Base-by-base conservation (phyloP, 164 flowering plant genomes). In the Saururus chinensis region DNA sequence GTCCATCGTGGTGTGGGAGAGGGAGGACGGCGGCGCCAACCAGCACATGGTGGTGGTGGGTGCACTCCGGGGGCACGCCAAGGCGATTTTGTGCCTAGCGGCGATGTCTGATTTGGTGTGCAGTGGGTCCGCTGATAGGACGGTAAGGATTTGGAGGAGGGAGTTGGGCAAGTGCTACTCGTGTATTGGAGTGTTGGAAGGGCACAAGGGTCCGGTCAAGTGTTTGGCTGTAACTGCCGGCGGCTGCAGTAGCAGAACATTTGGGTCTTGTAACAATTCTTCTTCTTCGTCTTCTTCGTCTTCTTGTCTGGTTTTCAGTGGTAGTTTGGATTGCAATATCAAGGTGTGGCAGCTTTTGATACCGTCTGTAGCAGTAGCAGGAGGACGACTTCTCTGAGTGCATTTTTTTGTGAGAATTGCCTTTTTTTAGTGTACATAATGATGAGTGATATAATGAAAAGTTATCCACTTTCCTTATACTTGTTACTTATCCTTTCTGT, bases 91-190 rank as follows among this genome's bases (percentile, higher is more conserved):
- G 71, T 87, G 96, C 71, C 73, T 92, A 72, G 71, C 76, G 4
- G 72, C 76, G 51, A 85, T 77, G 53, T 66, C 66, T 4, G 84
- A 19, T 49, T 63, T 89, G 68, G 56, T 92, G 8, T 82, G 72
- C 40, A 89, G 96, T 69, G 98, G 98, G 21, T 92, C 98, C 0
- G 93, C 95, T 13, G 98, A 89, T 62, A 75, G 73, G 53, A 92
- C 87, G 0, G 71, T 92, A 0, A 79, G 96, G 67, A 69, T 92
- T 20, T 92, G 98, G 98, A 67, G 65, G 56, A 79, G 79, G 57
- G 74, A 77, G n/a, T 35, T 17, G 63, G 81, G 66, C 19, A 49
- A 68, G 19, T 59, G 63, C 51, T 81, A 80, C 66, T 63, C 71
- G 19, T 89, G 96, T 61, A 66, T 87, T 74, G 86, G 79, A 16